Evolutionary conservation across 176 grass and related monocot genomes (phyloP), one percentile per base, ranked within the genome.

Genomic region (Olyra latifolia): DNA sequence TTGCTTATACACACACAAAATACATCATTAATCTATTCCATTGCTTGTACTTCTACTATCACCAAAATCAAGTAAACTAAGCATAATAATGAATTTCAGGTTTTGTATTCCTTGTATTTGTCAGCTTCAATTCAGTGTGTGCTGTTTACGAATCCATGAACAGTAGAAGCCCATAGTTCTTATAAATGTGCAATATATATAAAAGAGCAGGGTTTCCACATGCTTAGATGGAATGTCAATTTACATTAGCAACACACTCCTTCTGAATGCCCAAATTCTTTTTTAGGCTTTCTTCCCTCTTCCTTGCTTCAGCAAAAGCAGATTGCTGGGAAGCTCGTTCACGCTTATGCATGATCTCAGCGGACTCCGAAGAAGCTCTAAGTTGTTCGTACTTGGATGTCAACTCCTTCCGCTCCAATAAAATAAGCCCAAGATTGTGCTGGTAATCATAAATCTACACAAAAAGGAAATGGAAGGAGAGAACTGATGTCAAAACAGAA

Each of bases 371-470:
- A 28, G 84, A 87, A 84, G 74, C 86, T 95, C 87, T 95, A 69
- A 95, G 62, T 41, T 99, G 88, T 67, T 99, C 92, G 56, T 86
- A 52, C 63, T 93, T 91, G 16, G 86, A 91, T 57, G 43, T 53
- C 82, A 90, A 66, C 66, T 95, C 96, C 71, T 88, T 91, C 41
- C 39, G 90, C 78, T 99, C 92, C 64, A 99, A 58, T 69, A 99
- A 74, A 63, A 99, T 67, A 91, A 95, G 84, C 14, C 96, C 96
- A 5, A 99, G 86, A 43, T 95, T 88, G 57, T 99, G 83, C 78
- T 99, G 92, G 88, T 88, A 94, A 13, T 93, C 88, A 77, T 95
- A 89, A 6, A 93, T 61, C 96, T 99, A 82, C 66, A 91, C 20
- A 83, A 82, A 27, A 77, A 13, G 5, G 5, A 17, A 53, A 52